Base-by-base conservation (phyloP, 2,329 filamentous ascomycete species). In the Sphaerulina vaccinii region DNA sequence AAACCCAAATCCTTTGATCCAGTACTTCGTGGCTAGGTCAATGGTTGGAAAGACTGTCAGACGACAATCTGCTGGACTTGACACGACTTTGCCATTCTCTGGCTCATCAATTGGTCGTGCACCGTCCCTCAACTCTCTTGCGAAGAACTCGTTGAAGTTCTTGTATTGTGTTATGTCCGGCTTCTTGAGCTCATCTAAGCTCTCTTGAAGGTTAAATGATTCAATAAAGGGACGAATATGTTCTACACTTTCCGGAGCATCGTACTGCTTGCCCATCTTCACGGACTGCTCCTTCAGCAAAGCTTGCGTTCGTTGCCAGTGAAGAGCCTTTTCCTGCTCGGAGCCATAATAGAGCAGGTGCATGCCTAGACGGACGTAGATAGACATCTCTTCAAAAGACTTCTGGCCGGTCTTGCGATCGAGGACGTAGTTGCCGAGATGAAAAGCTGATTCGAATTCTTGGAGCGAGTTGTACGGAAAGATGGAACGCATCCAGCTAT, bases 71-170 rank as follows among this genome's bases (percentile, higher is more conserved):
- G 71, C 71, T 5, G 68, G 67, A 36, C 63, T 64, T 11, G 61
- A 66, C 1, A 69, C 56, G 7, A 68, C 63, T 4, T 57, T 55
- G 6, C 61, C 62, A 38, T 71, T 67, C 5, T 61, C 62, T 3
- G 70, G 65, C 36, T 72, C 68, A 5, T 62, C 68, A 11, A 71
- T 61, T 1, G 72, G 72, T 9, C 72, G 57, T 1, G 71, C 71
- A 16, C 60, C 61, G 6, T 62, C 56, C 27, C 64, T 65, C 43
- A 74, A 65, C 48, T 70, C 68, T 16, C 71, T 61, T 1, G 68
- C 68, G 49, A 75, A 75, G 63, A 75, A 75, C 2, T 70, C 70
- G 54, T 75, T 75, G 67, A 75, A 75, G 5, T 58, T 72, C 16
- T 59, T 58, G 57, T 75, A 75, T 33, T 69, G 65, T 8, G 48